Base-by-base conservation (phyloP, 1,284 basidiomycete genomes). In the Exobasidium cylindrosporum region DNA sequence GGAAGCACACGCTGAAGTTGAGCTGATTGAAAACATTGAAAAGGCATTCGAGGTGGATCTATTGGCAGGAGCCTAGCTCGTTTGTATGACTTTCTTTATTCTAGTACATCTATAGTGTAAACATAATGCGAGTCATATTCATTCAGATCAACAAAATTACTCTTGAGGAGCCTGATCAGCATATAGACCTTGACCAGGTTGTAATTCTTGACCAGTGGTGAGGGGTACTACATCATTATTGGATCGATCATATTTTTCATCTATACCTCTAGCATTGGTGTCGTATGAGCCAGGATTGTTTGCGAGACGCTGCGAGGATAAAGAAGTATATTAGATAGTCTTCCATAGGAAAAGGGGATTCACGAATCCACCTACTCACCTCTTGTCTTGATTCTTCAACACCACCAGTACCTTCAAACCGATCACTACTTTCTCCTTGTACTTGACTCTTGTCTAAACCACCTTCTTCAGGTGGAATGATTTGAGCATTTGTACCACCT, bases 401-500 rank as follows among this genome's bases (percentile, higher is more conserved):
- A 13, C 72, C 70, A 26, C 70, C 70, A 5, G 60, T 54, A 52
- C 70, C 69, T 47, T 74, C 70, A 61, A 73, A 73, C 11, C 70
- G 66, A 26, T 67, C 63, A 63, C 67, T 69, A 14, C 63, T 66
- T 61, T 72, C 66, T 60, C 70, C 70, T 4, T 60, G 63, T 30
- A 62, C 60, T 62, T 68, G 66, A 40, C 60, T 57, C 21, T 66
- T 63, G 61, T 64, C 62, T 46, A 68, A 62, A 26, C 70, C 72
- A 23, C 72, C 72, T 55, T 74, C 72, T 46, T 70, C 68, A 13
- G 72, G 68, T 29, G 68, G 67, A 50, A 74, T 74, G 63, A 63
- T 68, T 54, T 73, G 68, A 17, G 68, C 64, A 60, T 68, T 71
- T 44, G 66, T 70, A 32, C 72, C 72, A 24, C 70, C 70, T 17